These are phyloP conservation scores for Scedosporium boydii DNA, from an alignment of 2,329 filamentous ascomycete species.

Conservation along the genomic window DNA sequence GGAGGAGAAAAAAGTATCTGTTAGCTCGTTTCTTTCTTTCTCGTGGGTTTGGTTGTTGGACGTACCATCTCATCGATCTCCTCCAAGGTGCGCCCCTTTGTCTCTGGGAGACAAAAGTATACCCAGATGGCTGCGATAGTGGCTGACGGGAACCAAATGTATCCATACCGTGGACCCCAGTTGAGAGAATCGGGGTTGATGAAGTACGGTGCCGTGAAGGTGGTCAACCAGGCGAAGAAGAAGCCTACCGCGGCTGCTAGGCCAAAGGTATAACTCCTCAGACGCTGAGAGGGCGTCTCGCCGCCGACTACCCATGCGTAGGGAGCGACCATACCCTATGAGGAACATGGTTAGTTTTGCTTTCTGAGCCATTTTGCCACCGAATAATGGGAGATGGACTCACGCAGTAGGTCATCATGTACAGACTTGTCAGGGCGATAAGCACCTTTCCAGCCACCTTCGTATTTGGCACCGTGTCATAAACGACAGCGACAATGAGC, in stretches of 20 bases:
- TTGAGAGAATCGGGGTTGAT: slow-evolving; percentile 39
- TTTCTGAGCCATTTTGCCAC: not conserved
- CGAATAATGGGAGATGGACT: slow-evolving; percentile 13
- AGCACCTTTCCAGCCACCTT: slow-evolving; percentile 28
- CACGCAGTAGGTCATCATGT: slow-evolving; percentile 37
- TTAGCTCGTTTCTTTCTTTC: not conserved
- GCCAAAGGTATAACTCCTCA: slow-evolving; percentile 42
- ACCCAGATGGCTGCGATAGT: not conserved
- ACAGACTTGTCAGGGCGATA: slow-evolving; percentile 35
- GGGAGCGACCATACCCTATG: slow-evolving; percentile 33
- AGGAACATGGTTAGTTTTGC: not conserved
- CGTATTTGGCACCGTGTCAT: slow-evolving; percentile 25
- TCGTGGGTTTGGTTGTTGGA: no score
- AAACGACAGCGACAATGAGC: slow-evolving; percentile 37
- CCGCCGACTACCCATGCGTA: slow-evolving; percentile 43
- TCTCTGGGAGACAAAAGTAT: slow-evolving; percentile 5
- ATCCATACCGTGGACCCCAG: slow-evolving; percentile 42
- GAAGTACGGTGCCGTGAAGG: slow-evolving; percentile 45
- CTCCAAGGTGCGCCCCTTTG: slow-evolving; percentile 8
- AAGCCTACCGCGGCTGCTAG: slow-evolving; percentile 38
- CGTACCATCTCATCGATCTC: slow-evolving; percentile 13
- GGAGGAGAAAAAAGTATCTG: not conserved
- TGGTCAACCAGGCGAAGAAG: slow-evolving; percentile 39
- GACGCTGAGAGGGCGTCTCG: slow-evolving; percentile 40
- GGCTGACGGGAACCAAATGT: slow-evolving; percentile 33